Evolutionary conservation across 441 rosid genomes (phyloP), one percentile per base, ranked within the genome.

Genomic region (Populus hybrid): DNA sequence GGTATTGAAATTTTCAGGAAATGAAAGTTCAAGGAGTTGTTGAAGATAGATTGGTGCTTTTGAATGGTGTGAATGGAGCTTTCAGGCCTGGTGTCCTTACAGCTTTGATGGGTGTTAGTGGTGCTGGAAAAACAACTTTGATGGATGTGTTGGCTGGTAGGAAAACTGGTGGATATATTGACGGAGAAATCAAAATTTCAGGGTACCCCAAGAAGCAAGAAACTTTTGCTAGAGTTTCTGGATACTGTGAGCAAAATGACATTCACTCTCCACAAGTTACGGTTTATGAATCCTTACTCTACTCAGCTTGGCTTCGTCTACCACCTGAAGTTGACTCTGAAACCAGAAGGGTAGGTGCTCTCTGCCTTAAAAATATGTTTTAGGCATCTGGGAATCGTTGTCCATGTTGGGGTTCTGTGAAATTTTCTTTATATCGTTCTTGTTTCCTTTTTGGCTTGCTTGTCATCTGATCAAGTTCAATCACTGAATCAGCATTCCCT

Each of bases 61-160:
- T 95, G 77, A 92, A 88, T 66, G 90, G 92, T 7, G 91, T 95
- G 26, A 95, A 87, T 71, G 97, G 99, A 57, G 88, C 94, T 67
- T 95, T 95, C 80, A 88, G 94, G 87, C 98, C 98, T 12, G 98
- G 98, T 1, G 93, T 95, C 73, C 93, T 95, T 18, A 93, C 98
- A 21, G 97, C 98, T 76, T 82, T 93, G 77, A 94, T 95, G 94
- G 99, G 99, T 59, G 95, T 91, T 32, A 92, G 94, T 30, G 99
- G 99, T 9, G 98, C 99, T 24, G 99, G 98, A 7, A 95, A 88
- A 81, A 88, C 91, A 4, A 88, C 90, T 36, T 61, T 88, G 77
- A 84, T 88, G 91, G 91, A 88, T 83, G 89, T 86, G 57, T 67
- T 87, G 46, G 89, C 90, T 8, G 90, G 90, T 34, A 84, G 90